Conservation (phyloP, 306 rosid species). For the Cercis canadensis region DNA sequence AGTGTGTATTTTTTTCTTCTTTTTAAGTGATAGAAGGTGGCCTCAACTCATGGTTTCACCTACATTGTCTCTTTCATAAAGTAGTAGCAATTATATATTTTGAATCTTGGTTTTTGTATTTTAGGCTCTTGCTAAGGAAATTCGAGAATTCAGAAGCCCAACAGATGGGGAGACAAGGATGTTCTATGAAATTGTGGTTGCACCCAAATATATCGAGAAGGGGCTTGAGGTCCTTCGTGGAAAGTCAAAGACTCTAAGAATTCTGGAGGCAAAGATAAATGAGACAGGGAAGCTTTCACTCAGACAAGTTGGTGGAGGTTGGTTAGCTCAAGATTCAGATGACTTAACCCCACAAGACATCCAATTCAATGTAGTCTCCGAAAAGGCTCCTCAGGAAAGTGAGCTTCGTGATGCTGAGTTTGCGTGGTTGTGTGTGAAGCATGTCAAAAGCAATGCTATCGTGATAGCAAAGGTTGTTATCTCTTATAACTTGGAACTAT, state of each 20-base stretch:
- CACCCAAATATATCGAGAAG: constrained; percentile 79
- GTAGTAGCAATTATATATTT: background rate
- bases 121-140: constrained; percentile 88
- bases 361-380: constrained; percentile 63
- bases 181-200: constrained; percentile 98
- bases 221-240: constrained; percentile 91
- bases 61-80: constrained; percentile 10
- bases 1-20: too few species aligned
- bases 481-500: background rate
- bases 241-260: constrained; percentile 83
- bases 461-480: constrained; percentile 79
- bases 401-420: constrained; percentile 78
- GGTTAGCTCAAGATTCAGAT: constrained; percentile 92
- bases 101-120: constrained; percentile 7
- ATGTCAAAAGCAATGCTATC: constrained; percentile 94
- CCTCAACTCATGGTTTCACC: background rate
- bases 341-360: constrained; percentile 77
- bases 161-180: constrained; percentile 89
- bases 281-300: constrained; percentile 88
- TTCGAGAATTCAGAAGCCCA: constrained; percentile 92
- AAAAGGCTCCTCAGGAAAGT: constrained; percentile 64
- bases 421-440: constrained; percentile 92
- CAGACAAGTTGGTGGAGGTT: constrained; percentile 95
- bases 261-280: constrained; percentile 77
- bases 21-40: constrained; percentile 10